Evolutionary conservation across 1,139 yeast genomes (phyloP), one percentile per base, ranked within the genome.

Genomic region (Lodderomyces elongisporus): DNA sequence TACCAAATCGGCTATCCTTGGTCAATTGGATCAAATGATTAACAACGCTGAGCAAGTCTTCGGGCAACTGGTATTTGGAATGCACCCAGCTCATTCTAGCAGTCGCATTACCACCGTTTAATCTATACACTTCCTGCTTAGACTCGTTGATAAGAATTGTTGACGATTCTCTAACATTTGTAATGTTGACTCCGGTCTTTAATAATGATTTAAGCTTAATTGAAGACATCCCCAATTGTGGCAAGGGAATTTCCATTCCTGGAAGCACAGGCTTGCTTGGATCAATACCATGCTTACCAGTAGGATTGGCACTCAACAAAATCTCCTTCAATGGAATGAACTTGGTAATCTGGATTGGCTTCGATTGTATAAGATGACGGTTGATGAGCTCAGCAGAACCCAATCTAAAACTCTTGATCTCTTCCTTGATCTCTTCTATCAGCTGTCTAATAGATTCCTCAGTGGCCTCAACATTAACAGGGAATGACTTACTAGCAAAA

Each of bases 11-110:
- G 47, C 67, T 64, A 48, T 81, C 89, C 56, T 77, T 75, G 25
- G 75, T 61, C 48, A 81, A 60, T 42, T 73, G 70, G 35, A 74
- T 70, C 51, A 83, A 65, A 41, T 76, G 73, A 42, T 66, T 58
- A 30, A 79, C 68, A 35, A 74, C 70, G 37, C 67, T 74, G 18
- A 67, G 62, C 36, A 67, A 60, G 8, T 59, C 56, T 32, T 70
- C 72, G 32, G 66, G 54, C 39, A 82, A 58, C 53, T 75, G 74
- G 58, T 62, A 77, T 33, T 74, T 65, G 20, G 96, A 85, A 54
- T 88, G 96, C 33, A 85, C 82, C 88, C 93, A 89, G 45, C 88
- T 78, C 44, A 96, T 88, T 36, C 75, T 71, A 38, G 77, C 66
- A 14, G 79, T 70, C 47, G 73, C 70, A 29, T 65, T 56, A 32